Evolutionary conservation across 1,139 yeast genomes (phyloP).

Genomic region (Geotrichum histeridarum): DNA sequence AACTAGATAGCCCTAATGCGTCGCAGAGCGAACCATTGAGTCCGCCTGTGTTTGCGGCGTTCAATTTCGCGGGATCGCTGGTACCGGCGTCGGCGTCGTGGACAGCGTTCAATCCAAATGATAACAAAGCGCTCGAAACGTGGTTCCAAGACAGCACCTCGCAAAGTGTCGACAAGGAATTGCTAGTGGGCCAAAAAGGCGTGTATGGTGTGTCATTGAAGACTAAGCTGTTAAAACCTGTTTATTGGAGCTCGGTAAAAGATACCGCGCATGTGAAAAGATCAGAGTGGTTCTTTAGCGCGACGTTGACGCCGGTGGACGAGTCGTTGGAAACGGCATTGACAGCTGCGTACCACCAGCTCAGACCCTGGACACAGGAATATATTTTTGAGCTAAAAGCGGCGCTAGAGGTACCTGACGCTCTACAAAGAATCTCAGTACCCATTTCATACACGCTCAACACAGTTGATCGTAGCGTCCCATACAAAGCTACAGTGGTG

Average conservation of each 20-base stretch:
- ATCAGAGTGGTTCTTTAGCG: conserved; percentile 37
- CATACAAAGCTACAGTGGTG: conserved; percentile 28
- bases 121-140: conserved; percentile 24
- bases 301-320: conserved; percentile 36
- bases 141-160: neutral
- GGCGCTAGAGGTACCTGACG: conserved; percentile 34
- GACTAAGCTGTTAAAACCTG: conserved; percentile 32
- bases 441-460: conserved; percentile 25
- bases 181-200: conserved; percentile 38
- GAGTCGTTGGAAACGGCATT: conserved; percentile 34
- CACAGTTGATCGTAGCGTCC: conserved; percentile 16
- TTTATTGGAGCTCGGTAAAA: conserved; percentile 37
- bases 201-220: conserved; percentile 34
- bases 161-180: conserved; percentile 2
- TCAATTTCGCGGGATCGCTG: conserved; percentile 28
- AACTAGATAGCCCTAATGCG: neutral
- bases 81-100: conserved; percentile 32
- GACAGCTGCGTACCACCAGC: conserved; percentile 28
- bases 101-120: conserved; percentile 40
- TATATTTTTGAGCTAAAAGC: conserved; percentile 34
- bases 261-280: conserved; percentile 32
- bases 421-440: conserved; percentile 31
- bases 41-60: conserved; percentile 22
- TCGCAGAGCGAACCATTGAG: conserved; percentile 2
- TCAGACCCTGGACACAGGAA: conserved; percentile 35